Conservation (phyloP, 495 filamentous ascomycete genomes). For the Aspergillus carlsbadensis region DNA sequence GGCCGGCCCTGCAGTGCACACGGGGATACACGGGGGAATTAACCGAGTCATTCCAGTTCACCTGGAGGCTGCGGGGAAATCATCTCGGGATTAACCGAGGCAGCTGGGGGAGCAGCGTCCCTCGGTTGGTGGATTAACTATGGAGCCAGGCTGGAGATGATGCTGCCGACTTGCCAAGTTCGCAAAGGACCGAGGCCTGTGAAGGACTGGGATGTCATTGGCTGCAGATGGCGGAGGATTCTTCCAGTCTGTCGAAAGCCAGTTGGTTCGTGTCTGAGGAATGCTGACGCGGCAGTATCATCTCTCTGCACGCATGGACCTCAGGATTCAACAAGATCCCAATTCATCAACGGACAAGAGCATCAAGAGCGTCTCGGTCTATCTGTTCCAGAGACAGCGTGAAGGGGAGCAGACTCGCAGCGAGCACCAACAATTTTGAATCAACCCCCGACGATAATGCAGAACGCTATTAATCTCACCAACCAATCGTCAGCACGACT, state of each 20-base stretch:
- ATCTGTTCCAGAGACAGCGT: too few species aligned
- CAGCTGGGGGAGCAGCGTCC: neutral
- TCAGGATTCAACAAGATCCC: too few species aligned
- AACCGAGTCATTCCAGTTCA: neutral
- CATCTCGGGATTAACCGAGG: neutral
- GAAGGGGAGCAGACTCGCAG: too few species aligned
- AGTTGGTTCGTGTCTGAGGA: slow-evolving; percentile 6
- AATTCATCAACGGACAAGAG: too few species aligned
- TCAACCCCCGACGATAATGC: too few species aligned
- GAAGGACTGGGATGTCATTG: slow-evolving; percentile 2
- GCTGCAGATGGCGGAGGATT: slow-evolving; percentile 5
- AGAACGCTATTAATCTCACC: too few species aligned
- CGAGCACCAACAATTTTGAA: too few species aligned
- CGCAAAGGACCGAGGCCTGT: slow-evolving; percentile 1
- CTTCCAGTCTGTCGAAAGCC: neutral
- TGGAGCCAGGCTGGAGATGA: neutral
- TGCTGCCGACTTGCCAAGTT: neutral
- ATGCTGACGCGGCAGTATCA: too few species aligned
- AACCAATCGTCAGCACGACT: too few species aligned
- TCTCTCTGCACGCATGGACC: too few species aligned
- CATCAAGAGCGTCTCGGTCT: too few species aligned
- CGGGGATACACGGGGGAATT: slow-evolving; percentile 12
- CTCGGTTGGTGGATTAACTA: slow-evolving; percentile 15
- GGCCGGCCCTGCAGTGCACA: neutral
- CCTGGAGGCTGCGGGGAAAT: too few species aligned